These are phyloP conservation scores for Emergomyces pasteurianus DNA, from an alignment of 2,329 filamentous ascomycete genomes.

Conservation along the genomic window DNA sequence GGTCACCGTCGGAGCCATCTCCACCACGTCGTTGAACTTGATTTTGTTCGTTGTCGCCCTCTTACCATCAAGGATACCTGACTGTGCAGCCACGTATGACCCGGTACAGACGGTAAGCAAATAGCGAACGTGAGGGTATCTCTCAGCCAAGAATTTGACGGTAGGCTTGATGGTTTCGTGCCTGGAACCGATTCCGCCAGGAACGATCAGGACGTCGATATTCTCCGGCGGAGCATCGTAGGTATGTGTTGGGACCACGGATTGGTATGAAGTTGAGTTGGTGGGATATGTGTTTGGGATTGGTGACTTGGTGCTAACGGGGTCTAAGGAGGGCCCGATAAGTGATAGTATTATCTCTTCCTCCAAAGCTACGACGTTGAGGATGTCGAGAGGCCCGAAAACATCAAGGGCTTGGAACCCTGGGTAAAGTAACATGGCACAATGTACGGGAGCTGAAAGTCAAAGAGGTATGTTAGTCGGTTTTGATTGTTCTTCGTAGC, in stretches of 20 bases:
- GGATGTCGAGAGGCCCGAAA: slow-evolving; percentile 37
- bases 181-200: slow-evolving; percentile 46
- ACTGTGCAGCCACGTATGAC: slow-evolving; percentile 43
- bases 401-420: slow-evolving; percentile 33
- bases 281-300: slow-evolving; percentile 7
- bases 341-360: slow-evolving; percentile 18
- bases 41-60: slow-evolving; percentile 57
- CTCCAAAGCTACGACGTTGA: slow-evolving; percentile 23
- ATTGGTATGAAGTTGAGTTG: slow-evolving; percentile 22
- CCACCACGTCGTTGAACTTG: slow-evolving; percentile 39
- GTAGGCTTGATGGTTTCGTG: slow-evolving; percentile 22
- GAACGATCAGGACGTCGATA: slow-evolving; percentile 54
- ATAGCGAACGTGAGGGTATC: slow-evolving; percentile 41
- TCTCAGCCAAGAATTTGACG: slow-evolving; percentile 35
- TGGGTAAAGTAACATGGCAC: slow-evolving; percentile 24
- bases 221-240: slow-evolving; percentile 38
- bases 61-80: slow-evolving; percentile 49
- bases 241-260: slow-evolving; percentile 41
- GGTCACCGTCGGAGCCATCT: slow-evolving; percentile 39
- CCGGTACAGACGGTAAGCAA: slow-evolving; percentile 58
- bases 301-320: slow-evolving; percentile 20
- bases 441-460: slow-evolving; percentile 4
- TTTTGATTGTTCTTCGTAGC: neutral
- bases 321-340: slow-evolving; percentile 20
- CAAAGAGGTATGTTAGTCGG: neutral